A percentile compares a stretch with the other conserved stretches of the same genome.
These are phyloP conservation scores for Cyberlindnera bimundalis DNA, from an alignment of 805 yeast genomes.

Conservation along the genomic window DNA sequence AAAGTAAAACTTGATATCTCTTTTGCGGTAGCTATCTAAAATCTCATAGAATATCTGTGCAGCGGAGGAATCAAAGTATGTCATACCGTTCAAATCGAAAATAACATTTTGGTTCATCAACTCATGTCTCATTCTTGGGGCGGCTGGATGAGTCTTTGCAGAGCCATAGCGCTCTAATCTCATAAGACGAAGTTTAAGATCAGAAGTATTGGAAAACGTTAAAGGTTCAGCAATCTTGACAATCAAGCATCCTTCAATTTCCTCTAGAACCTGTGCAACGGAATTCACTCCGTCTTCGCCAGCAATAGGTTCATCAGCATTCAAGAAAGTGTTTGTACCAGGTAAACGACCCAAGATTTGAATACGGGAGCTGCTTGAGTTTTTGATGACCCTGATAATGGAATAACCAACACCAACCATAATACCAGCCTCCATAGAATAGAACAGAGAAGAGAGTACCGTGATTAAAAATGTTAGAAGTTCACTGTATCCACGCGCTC, in stretches of 20 bases:
- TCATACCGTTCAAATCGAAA: constrained; percentile 81
- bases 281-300: constrained; percentile 19
- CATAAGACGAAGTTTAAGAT: constrained; percentile 59
- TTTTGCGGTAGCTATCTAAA: constrained; percentile 49
- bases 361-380: constrained; percentile 77
- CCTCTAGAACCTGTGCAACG: constrained; percentile 30
- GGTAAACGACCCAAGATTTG: constrained; percentile 74
- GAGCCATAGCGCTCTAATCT: constrained; percentile 79
- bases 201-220: constrained; percentile 82
- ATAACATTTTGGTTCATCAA: constrained; percentile 54
- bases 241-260: constrained; percentile 68
- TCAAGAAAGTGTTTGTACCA: constrained; percentile 58
- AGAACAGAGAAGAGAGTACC: constrained; percentile 56
- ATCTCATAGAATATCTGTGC: constrained; percentile 66
- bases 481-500: constrained; percentile 74
- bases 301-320: constrained; percentile 61
- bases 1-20: constrained; percentile 56
- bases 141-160: constrained; percentile 70
- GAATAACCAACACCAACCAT: constrained; percentile 83
- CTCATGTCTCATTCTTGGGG: constrained; percentile 46
- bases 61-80: constrained; percentile 74
- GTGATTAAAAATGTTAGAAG: constrained; percentile 66
- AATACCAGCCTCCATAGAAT: constrained; percentile 87
- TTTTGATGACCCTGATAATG: constrained; percentile 71
- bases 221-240: constrained; percentile 86